Conservation (phyloP, 2,329 filamentous ascomycete genomes). For the Colletotrichum melonis region DNA sequence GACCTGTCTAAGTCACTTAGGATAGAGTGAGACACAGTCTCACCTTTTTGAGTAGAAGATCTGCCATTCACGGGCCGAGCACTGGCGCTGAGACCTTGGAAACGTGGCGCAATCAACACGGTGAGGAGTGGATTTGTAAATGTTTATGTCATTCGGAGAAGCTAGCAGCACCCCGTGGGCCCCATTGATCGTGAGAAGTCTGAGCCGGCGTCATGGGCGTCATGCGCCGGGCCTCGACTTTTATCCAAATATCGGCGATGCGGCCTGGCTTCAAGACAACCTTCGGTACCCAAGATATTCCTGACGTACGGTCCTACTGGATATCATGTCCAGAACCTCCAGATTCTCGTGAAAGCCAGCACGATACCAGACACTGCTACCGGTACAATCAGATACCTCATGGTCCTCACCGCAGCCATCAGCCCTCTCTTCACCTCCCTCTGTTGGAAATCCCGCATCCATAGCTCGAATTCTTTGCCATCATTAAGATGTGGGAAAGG, state of each 20-base stretch:
- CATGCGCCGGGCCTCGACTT: no score
- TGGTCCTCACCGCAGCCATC: neutral
- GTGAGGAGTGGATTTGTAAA: neutral
- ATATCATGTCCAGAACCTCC: neutral
- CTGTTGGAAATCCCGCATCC: neutral
- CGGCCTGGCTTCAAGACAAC: neutral
- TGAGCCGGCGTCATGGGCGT: no score
- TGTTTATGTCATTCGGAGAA: neutral
- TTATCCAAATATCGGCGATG: neutral
- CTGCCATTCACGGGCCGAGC: neutral
- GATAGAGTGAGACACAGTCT: neutral
- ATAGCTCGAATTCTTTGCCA: neutral
- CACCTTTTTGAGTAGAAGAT: neutral
- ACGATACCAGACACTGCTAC: neutral
- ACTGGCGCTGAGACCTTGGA: neutral
- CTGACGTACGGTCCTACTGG: neutral
- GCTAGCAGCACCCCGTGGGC: neutral
- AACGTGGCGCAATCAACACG: neutral
- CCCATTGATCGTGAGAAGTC: no score
- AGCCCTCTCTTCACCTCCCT: neutral
- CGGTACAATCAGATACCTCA: neutral
- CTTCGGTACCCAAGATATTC: neutral
- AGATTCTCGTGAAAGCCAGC: neutral
- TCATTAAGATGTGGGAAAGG: conserved; percentile 48
- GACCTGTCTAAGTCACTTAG: neutral